Conservation (phyloP, 2,329 filamentous ascomycete species). For the Sodiomyces alkalinus region DNA sequence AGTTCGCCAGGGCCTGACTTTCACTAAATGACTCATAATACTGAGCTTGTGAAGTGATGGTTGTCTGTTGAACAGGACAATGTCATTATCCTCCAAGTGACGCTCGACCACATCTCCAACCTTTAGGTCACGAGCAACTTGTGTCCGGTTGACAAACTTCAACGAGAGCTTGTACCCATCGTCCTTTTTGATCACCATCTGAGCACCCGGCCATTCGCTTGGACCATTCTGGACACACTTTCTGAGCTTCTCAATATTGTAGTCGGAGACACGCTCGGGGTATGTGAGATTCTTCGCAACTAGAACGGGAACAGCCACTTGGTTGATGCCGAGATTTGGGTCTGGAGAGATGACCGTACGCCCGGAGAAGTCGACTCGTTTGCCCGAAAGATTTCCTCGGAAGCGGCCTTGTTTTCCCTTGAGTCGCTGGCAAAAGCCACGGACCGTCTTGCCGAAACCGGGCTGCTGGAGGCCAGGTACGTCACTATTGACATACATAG, state of each 20-base stretch:
- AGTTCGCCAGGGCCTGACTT: conserved; percentile 86
- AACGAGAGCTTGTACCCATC: conserved; percentile 59
- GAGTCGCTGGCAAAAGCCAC: conserved; percentile 85
- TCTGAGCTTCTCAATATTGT: conserved; percentile 73
- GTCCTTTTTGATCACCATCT: conserved; percentile 55
- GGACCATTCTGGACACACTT: conserved; percentile 61
- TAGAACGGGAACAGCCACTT: conserved; percentile 79
- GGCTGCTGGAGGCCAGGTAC: conserved; percentile 83
- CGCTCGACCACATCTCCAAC: conserved; percentile 86
- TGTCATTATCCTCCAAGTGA: conserved; percentile 87
- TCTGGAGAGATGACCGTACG: conserved; percentile 96
- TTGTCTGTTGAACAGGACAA: conserved; percentile 95
- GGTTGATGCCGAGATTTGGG: conserved; percentile 82
- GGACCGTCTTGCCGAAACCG: conserved; percentile 73
- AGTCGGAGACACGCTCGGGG: conserved; percentile 70
- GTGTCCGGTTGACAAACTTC: conserved; percentile 56
- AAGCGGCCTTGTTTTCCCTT: conserved; percentile 98
- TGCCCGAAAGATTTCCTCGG: conserved; percentile 90
- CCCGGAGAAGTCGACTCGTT: conserved; percentile 96
- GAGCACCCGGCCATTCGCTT: conserved; percentile 74
- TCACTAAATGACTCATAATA: conserved; percentile 92
- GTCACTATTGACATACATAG: conserved; percentile 96
- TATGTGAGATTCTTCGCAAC: conserved; percentile 97
- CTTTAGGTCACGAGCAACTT: conserved; percentile 57
- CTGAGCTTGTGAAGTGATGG: conserved; percentile 96